Evolutionary conservation across 2,329 filamentous ascomycete species (phyloP), one percentile per base, ranked within the genome.

Genomic region (Scedosporium boydii): DNA sequence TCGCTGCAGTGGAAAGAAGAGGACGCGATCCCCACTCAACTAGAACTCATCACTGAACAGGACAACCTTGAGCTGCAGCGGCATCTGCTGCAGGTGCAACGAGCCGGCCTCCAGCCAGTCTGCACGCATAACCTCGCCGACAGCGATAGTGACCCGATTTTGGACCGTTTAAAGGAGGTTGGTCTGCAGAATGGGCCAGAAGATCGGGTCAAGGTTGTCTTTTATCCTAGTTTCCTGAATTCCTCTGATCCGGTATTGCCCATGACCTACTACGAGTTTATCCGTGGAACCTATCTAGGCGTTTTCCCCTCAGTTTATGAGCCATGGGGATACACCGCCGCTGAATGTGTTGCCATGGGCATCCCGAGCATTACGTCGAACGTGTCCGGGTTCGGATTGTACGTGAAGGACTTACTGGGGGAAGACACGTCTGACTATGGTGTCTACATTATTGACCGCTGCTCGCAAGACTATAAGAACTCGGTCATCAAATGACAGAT

Each of bases 121-220:
- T 93, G 98, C 64, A 99, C 95, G 3, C 95, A 99, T 81, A 99
- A 99, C 82, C 97, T 99, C 93, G 78, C 91, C 69, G 97, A 96
- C 72, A 93, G 98, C 74, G 76, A 83, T 44, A 93, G 97, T 69
- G 95, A 99, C 69, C 95, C 95, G 1, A 91, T 99, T 58, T 79
- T 99, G 66, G 96, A 96, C 80, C 95, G 98, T 77, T 89, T 99
- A 70, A 90, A 95, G 59, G 87, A 95, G 53, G 96, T 97, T 60
- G 91, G 98, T 75, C 87, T 99, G 23, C 98, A 98, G 83, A 99
- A 99, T 78, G 89, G 96, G 74, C 90, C 93, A 0, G 86, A 87
- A 0, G 95, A 99, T 74, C 90, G 95, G 38, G 95, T 99, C 77
- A 99, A 99, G 84, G 84, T 99, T 64, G 83, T 99, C 67, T 99